Percentiles rank a stretch among this genome's conserved stretches.
phyloP scores from a whole-genome alignment of 139 green algal species.

The Volvox reticuliferus region DNA sequence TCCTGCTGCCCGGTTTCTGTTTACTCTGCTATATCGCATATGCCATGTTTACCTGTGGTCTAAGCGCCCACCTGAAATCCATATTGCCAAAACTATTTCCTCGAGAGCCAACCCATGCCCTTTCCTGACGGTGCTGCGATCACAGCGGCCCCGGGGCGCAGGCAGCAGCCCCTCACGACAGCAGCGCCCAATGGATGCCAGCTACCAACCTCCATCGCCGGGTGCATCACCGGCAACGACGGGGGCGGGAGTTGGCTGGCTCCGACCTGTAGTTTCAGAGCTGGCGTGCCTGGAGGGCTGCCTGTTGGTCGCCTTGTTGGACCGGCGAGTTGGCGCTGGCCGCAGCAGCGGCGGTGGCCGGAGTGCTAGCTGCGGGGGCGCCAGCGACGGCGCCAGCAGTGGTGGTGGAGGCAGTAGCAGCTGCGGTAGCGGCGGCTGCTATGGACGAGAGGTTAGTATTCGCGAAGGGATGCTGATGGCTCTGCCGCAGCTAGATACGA shows the following conservation, averaged over 20 bases:
- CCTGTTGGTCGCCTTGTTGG: slow-evolving; percentile 40
- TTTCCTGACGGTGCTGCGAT: too few species aligned
- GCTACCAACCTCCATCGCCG: not conserved
- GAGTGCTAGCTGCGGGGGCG: not conserved
- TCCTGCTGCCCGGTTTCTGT: too few species aligned
- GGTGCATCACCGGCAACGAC: too few species aligned
- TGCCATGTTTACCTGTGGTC: too few species aligned
- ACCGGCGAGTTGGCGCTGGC: not conserved
- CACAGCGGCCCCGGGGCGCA: not conserved
- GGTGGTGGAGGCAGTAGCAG: not conserved
- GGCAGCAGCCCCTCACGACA: not conserved
- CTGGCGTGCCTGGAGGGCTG: slow-evolving; percentile 44
- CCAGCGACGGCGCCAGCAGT: not conserved
- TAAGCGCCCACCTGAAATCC: too few species aligned
- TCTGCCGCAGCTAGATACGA: too few species aligned
- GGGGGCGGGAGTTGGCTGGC: not conserved
- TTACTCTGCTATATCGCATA: too few species aligned
- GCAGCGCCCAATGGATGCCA: not conserved
- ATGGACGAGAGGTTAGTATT: not conserved
- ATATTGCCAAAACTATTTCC: too few species aligned
- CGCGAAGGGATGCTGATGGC: not conserved
- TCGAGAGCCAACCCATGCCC: too few species aligned
- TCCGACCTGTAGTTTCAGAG: slow-evolving; percentile 23
- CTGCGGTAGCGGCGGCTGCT: not conserved
- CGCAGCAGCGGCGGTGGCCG: not conserved